These are phyloP conservation scores for Colletotrichum sp. DNA, from an alignment of 2,329 filamentous ascomycete species.

Conservation along the genomic window DNA sequence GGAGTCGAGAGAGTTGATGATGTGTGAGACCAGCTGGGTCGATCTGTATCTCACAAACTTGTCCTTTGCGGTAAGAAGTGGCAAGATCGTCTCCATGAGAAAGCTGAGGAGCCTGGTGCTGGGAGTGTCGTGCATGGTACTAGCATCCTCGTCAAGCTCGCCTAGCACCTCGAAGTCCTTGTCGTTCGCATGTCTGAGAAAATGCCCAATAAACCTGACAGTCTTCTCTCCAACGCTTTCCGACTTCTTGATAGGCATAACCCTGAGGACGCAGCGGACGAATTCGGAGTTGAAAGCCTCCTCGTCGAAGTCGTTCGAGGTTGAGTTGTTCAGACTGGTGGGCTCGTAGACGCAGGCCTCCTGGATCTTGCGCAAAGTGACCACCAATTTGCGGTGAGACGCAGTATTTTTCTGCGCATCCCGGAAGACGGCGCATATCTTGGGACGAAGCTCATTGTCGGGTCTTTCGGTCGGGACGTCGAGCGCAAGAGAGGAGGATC, in stretches of 20 bases:
- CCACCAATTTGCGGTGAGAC: slow-evolving; percentile 86
- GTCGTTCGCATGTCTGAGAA: slow-evolving; percentile 74
- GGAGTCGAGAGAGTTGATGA: slow-evolving; percentile 90
- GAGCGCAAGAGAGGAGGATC: slow-evolving; percentile 47
- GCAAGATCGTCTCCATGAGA: slow-evolving; percentile 75
- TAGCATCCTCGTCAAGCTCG: slow-evolving; percentile 70
- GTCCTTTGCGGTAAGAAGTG: slow-evolving; percentile 85
- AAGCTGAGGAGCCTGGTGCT: slow-evolving; percentile 78
- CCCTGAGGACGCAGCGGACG: slow-evolving; percentile 78
- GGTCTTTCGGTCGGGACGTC: slow-evolving; percentile 75
- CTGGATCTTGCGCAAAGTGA: slow-evolving; percentile 88
- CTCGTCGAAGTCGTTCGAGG: slow-evolving; percentile 76
- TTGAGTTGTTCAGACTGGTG: slow-evolving; percentile 53
- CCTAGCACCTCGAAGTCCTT: slow-evolving; percentile 74
- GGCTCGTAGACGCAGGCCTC: slow-evolving; percentile 79
- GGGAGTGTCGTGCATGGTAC: slow-evolving; percentile 80
- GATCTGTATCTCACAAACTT: slow-evolving; percentile 90
- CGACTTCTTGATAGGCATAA: slow-evolving; percentile 89
- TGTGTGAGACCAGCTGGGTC: slow-evolving; percentile 87
- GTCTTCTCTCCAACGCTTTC: slow-evolving; percentile 87
- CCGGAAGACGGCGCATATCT: slow-evolving; percentile 75
- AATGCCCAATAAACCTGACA: slow-evolving; percentile 86
- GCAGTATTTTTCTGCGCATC: slow-evolving; percentile 90
- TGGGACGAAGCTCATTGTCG: slow-evolving; percentile 72
- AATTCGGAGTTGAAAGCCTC: slow-evolving; percentile 89